Evolutionary conservation across 495 filamentous ascomycete species (phyloP), one percentile per base, ranked within the genome.

Genomic region (Hypoxylon rickii): DNA sequence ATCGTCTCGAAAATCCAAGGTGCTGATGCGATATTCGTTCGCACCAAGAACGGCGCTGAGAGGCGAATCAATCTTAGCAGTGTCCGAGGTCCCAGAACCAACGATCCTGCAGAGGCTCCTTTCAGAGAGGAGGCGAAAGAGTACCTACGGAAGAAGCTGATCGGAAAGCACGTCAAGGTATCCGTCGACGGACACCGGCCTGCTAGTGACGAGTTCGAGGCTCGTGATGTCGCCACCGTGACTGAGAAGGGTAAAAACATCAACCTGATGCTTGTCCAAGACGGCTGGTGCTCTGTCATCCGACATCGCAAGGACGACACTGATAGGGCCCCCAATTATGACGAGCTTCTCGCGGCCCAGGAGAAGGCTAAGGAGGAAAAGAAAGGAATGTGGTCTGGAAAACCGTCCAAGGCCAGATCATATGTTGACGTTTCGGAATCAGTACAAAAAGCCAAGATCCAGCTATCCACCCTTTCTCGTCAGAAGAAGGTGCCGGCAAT

Each of bases 101-200:
- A 69, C 20, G 81, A 83, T 51, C 61, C 74, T 3, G 64, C 72
- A 4, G 79, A 97, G 70, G 80, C 89, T 12, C 92, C 92, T 1
- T 97, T 90, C 72, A 81, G 83, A 49, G 87, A 93, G 8, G 93
- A 97, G 61, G 93, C 95, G 12, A 97, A 97, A 76, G 95, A 99
- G 70, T 97, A 89, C 67, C 73, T 97, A 56, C 84, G 95, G 29
- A 97, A 96, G 79, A 89, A 85, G 66, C 72, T 97, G 3, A 97
- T 99, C 64, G 95, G 90, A 29, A 99, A 99, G 74, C 89, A 96
- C 63, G 91, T 97, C 36, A 86, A 85, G 69, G 80, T 96, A 22
- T 86, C 81, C 15, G 83, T 94, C 45, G 91, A 97, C 70, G 95
- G 95, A 51, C 92, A 92, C 70, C 89, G 92, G 70, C 83, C 94